phyloP scores from a whole-genome alignment of 2,329 filamentous ascomycete species.

The Aspergillus caelatus region DNA sequence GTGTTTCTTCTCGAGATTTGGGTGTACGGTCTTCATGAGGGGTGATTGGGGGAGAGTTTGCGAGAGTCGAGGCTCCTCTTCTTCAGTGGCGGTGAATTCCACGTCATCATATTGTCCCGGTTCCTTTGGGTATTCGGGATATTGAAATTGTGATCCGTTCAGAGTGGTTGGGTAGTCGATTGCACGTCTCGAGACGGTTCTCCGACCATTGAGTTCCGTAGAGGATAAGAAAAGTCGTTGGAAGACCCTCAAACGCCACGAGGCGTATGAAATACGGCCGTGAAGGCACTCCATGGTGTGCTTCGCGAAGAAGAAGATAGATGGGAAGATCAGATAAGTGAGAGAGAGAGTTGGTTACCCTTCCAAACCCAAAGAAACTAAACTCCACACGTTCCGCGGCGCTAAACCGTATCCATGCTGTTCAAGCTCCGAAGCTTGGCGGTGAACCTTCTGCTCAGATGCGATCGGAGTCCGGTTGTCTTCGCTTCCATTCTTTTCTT shows the following conservation, averaged over 20 bases:
- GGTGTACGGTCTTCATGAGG: conserved; percentile 28
- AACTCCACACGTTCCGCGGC: not conserved
- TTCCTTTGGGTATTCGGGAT: not conserved
- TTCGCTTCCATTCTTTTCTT: not conserved
- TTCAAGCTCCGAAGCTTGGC: not conserved
- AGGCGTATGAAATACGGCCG: conserved; percentile 31
- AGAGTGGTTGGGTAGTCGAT: conserved; percentile 17
- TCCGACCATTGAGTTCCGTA: not conserved
- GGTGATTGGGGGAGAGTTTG: conserved; percentile 41
- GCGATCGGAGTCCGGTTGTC: not conserved
- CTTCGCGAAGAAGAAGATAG: not conserved
- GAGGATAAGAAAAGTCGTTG: conserved; percentile 23
- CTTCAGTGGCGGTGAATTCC: not conserved
- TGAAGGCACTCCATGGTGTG: conserved; percentile 31
- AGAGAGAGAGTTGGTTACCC: too few species aligned
- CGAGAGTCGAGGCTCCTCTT: conserved; percentile 26
- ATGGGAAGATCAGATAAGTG: not conserved
- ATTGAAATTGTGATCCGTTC: conserved; percentile 3
- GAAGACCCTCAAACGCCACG: conserved; percentile 36
- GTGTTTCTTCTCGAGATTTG: conserved; percentile 22
- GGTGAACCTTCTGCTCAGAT: not conserved
- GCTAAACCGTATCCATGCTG: conserved; percentile 1
- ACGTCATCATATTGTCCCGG: not conserved
- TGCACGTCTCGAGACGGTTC: conserved; percentile 10
- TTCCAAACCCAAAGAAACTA: not conserved